Conservation (phyloP, 1,139 yeast species). For the Debaryomyces coudertii region DNA sequence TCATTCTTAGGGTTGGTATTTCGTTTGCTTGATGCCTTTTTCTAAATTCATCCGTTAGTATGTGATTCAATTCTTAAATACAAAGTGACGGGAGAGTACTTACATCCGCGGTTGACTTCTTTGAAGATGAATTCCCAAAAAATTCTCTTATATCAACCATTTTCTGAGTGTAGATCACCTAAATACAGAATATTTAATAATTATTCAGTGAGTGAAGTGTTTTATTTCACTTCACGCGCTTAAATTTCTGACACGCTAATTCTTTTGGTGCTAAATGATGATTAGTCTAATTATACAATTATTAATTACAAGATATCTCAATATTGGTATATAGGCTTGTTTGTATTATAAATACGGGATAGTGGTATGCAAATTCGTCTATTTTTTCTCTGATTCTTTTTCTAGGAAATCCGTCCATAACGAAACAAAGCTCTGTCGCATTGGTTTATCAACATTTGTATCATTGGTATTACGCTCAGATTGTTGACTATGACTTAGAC, state of each 20-base stretch:
- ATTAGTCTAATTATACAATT: background rate
- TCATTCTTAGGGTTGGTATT: slow-evolving; percentile 14
- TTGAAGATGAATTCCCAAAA: slow-evolving; percentile 18
- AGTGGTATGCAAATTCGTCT: slow-evolving; percentile 23
- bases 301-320: slow-evolving; percentile 1
- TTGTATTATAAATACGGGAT: background rate
- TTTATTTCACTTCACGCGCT: background rate
- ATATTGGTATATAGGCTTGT: slow-evolving; percentile 1
- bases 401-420: slow-evolving; percentile 90
- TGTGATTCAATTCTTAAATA: background rate
- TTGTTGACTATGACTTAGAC: slow-evolving; percentile 55
- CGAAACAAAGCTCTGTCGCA: slow-evolving; percentile 75
- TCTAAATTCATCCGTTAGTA: background rate
- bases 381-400: slow-evolving; percentile 53
- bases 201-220: background rate
- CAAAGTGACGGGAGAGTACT: background rate
- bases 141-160: slow-evolving; percentile 48
- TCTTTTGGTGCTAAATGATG: background rate
- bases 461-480: slow-evolving; percentile 25
- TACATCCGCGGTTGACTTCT: slow-evolving; percentile 4
- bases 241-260: background rate
- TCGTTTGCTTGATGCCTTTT: slow-evolving; percentile 7
- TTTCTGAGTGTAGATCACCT: background rate
- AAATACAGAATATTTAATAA: background rate
- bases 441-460: slow-evolving; percentile 27